Conservation (phyloP, 495 filamentous ascomycete species). For the Aspergillus homomorphus region DNA sequence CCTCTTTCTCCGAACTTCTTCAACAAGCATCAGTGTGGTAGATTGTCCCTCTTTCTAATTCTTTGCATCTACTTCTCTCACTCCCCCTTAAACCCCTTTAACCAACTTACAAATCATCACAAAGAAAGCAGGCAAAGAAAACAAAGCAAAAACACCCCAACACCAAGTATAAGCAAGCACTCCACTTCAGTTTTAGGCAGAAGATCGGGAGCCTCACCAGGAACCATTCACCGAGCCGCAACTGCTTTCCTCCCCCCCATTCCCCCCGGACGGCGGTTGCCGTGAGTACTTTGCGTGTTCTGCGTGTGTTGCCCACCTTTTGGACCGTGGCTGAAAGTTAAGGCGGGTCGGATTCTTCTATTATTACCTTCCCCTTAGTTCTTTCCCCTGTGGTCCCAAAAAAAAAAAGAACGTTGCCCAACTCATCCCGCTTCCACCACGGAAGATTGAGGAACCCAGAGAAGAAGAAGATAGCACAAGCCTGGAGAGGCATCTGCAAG, state of each 20-base stretch:
- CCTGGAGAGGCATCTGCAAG: not conserved
- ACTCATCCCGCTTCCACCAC: not conserved
- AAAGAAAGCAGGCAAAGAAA: not conserved
- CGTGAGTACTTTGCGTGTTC: not conserved
- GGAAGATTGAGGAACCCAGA: not conserved
- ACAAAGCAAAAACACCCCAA: not conserved
- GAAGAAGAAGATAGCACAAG: too few species aligned
- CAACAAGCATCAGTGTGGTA: not conserved
- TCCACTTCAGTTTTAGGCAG: constrained; percentile 4
- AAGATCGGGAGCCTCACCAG: not conserved
- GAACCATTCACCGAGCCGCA: not conserved
- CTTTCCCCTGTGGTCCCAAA: constrained; percentile 2
- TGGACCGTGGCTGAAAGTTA: not conserved
- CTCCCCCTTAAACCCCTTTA: not conserved
- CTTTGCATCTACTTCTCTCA: not conserved
- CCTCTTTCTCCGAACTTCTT: not conserved
- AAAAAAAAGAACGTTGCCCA: too few species aligned
- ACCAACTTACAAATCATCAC: not conserved
- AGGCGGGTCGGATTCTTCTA: not conserved
- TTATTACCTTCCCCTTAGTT: not conserved
- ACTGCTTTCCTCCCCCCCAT: not conserved
- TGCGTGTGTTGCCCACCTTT: not conserved
- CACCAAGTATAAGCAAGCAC: not conserved
- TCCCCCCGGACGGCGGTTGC: not conserved
- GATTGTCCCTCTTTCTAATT: not conserved